Conservation (phyloP, 78 protist species). For the Polysphondylium violaceum region DNA sequence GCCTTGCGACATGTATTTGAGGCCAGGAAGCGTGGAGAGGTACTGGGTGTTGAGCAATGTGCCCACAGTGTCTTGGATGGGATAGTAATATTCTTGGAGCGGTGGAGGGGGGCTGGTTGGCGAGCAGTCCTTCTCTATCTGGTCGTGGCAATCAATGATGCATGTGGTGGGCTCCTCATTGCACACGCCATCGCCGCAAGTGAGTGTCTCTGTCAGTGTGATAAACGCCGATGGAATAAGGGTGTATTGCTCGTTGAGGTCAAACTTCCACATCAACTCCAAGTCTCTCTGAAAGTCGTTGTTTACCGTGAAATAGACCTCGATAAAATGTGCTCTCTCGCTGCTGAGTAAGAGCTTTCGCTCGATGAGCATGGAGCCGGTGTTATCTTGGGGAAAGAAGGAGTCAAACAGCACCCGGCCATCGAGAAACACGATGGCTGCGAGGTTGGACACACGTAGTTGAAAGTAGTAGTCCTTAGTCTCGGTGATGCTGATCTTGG, state of each 20-base stretch:
- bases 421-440: too few relatives aligned
- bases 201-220: not conserved
- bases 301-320: too few relatives aligned
- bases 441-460: too few relatives aligned
- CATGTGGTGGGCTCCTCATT: slow-evolving; percentile 28
- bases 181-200: slow-evolving; percentile 11
- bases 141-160: not conserved
- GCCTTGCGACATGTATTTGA: slow-evolving; percentile 6
- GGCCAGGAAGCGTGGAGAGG: slow-evolving; percentile 14
- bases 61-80: not conserved
- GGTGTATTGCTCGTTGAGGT: too few relatives aligned
- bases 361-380: too few relatives aligned
- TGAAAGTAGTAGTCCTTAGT: too few relatives aligned
- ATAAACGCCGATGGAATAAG: too few relatives aligned
- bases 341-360: too few relatives aligned
- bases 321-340: too few relatives aligned
- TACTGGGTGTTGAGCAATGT: slow-evolving; percentile 7
- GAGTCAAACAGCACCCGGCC: too few relatives aligned
- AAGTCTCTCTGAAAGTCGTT: not conserved
- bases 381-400: too few relatives aligned
- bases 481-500: too few relatives aligned
- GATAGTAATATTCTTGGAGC: not conserved
- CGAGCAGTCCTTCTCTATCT: not conserved
- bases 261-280: not conserved
- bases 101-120: slow-evolving; percentile 15